A percentile compares a stretch with the other conserved stretches of the same genome.
These are phyloP conservation scores for Stipa capillata DNA, from an alignment of 176 grass and related monocot species.

Conservation along the genomic window DNA sequence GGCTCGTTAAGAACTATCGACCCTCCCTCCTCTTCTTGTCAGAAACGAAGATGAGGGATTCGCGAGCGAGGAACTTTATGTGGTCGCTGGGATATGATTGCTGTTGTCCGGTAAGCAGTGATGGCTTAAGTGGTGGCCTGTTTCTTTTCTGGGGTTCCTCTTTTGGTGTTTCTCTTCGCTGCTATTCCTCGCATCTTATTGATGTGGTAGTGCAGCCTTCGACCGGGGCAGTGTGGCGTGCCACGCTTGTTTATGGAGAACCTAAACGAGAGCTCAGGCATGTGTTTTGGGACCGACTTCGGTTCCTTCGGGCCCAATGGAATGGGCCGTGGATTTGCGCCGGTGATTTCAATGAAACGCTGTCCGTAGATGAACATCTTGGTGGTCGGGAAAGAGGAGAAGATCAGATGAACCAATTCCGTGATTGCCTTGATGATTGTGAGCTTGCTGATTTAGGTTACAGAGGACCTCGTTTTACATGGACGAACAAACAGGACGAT, in stretches of 20 bases:
- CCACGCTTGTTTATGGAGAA: not conserved
- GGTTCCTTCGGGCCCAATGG: too few species aligned
- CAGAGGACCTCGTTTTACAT: too few species aligned
- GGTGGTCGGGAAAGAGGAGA: not conserved
- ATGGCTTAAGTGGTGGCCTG: not conserved
- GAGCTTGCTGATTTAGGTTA: too few species aligned
- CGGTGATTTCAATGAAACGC: too few species aligned
- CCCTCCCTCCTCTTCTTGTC: not conserved
- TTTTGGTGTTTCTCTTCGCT: not conserved
- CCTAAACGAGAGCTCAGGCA: not conserved
- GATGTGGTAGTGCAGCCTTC: not conserved
- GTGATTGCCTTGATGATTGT: too few species aligned
- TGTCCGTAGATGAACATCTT: not conserved
- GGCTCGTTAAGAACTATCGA: too few species aligned
- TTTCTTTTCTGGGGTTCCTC: not conserved
- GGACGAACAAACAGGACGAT: not conserved
- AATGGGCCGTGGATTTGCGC: too few species aligned
- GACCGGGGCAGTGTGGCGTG: too few species aligned
- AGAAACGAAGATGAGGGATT: too few species aligned
- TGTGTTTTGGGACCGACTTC: not conserved
- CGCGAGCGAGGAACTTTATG: too few species aligned
- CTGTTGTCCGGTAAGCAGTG: not conserved
- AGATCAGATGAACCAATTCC: not conserved
- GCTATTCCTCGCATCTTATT: not conserved
- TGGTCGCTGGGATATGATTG: not conserved